Evolutionary conservation across 495 filamentous ascomycete species (phyloP), one percentile per base, ranked within the genome.

Genomic region (Hypoxylon fragiforme): DNA sequence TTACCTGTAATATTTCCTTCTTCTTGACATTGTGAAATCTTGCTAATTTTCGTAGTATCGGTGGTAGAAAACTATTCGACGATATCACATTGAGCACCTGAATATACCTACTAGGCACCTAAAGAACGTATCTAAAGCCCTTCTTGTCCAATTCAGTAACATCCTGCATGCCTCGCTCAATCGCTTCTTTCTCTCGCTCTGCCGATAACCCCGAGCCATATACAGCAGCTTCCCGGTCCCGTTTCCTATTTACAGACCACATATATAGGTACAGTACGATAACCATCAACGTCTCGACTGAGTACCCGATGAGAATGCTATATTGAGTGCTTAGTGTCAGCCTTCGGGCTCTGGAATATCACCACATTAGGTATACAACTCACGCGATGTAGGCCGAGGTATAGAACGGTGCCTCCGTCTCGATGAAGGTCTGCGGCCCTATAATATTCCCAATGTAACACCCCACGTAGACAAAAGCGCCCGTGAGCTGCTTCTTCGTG

Each of bases 391-490:
- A 82, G n/a, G 80, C 67, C 66, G 72, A 78, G 43, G 65, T 74
- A 65, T 82, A 82, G 11, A 75, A 70, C 12, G 80, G 80, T 6
- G 73, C 73, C 66, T 82, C 77, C 20, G 67, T 74, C 1, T 65
- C 63, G 38, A 77, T 79, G 44, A 84, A 82, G 0, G 78, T 79
- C 64, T 79, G 78, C 30, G 80, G 75, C 7, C 76, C 74, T 54
- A 78, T 75, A 28, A 81, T 80, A 66, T 82, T 83, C 1, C 79
- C 79, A n/a, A 81, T 66, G 45, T 77, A 82, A 53, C 81, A 84
- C 2, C 73, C 76, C 16, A 74, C 71, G 49, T 81, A 82, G 8
- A 82, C 41, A 16, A 74, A 60, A 2, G 78, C 78, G 16, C 73
- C 74, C 0, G 79, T 82, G 3, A 81, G 61, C 46, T 75, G 74